Base-by-base conservation (phyloP, 129 eudicot genomes). In the Logfia minima region DNA sequence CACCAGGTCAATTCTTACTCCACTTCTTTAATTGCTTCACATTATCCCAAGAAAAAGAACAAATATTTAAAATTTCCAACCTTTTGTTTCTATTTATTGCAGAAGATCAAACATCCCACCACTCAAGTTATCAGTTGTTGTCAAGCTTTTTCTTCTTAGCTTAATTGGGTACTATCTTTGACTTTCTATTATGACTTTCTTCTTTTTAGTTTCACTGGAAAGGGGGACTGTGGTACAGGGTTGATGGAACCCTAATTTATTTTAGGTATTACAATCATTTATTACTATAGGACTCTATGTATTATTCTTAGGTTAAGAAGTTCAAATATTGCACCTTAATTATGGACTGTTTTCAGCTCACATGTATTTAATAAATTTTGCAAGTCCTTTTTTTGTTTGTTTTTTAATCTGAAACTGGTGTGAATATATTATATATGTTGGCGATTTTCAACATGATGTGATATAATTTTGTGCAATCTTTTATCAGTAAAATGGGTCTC, bases 131-230 rank as follows among this genome's bases (percentile, higher is more conserved):
- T 65, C 74, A 23, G 67, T 80, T 52, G 35, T 77, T 21, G 65
- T 65, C 29, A 80, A 72, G 76, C 52, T 83, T 62, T 69, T 80
- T n/a, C 52, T 83, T 24, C 85, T 86, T 41, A 75, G 83, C 23
- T 17, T 83, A 11, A 62, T 86, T 35, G 84, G 85, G 87, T 83
- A 61, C 26, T 16, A 41, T 16, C 23, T 45, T 79, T 22, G 26
- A 32, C 23, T 39, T 31, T 19, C 21, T 31, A 13, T 56, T 74
- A 66, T 72, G 66, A 72, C 67, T 24, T 64, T 34, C 6, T 34
- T 34, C 22, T 26, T 22, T 19, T 34, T 14, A 13, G 35, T 74
- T 74, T 72, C 59, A 72, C 66, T 18, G 45, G 53, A 3, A 13
- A 45, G 53, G 18, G 18, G 9, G 18, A 37, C 61, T 63, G 18